These are phyloP conservation scores for Exsudoporus frostii DNA, from an alignment of 768 basidiomycete genomes.

Conservation along the genomic window DNA sequence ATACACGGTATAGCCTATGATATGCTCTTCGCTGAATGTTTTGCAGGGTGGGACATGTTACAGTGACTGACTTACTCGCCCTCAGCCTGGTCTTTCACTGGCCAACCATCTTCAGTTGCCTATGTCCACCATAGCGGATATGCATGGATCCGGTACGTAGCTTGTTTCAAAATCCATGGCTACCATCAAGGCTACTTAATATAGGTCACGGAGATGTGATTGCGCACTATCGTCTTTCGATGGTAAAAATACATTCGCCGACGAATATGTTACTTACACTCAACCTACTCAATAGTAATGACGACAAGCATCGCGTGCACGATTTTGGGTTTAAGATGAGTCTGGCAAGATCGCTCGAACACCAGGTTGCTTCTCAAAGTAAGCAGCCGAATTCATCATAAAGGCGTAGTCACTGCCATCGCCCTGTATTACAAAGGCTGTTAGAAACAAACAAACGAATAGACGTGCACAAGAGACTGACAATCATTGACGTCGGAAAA, in stretches of 20 bases:
- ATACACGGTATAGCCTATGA: too few species aligned
- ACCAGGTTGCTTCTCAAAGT: conserved; percentile 24
- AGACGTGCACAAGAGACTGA: conserved; percentile 19
- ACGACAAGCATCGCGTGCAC: not conserved
- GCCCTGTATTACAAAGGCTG: conserved; percentile 11
- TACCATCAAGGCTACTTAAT: not conserved
- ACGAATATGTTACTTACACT: not conserved
- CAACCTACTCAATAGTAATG: not conserved
- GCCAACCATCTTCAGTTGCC: not conserved
- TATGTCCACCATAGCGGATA: too few species aligned
- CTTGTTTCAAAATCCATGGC: not conserved
- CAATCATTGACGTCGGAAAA: conserved; percentile 35
- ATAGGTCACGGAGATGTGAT: not conserved
- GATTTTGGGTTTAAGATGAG: not conserved
- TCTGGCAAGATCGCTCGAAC: conserved; percentile 7
- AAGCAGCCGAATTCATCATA: conserved; percentile 13
- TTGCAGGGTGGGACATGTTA: too few species aligned
- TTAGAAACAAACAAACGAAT: not conserved
- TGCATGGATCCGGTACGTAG: not conserved
- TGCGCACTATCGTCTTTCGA: not conserved
- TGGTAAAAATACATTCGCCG: not conserved
- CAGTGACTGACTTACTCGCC: too few species aligned
- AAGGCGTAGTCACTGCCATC: conserved; percentile 24
- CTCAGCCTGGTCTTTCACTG: too few species aligned
- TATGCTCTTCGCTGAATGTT: too few species aligned